Percentiles rank a stretch among this genome's conserved stretches.
phyloP scores from a whole-genome alignment of 1,284 basidiomycete species.

The Blastosporella zonata region DNA sequence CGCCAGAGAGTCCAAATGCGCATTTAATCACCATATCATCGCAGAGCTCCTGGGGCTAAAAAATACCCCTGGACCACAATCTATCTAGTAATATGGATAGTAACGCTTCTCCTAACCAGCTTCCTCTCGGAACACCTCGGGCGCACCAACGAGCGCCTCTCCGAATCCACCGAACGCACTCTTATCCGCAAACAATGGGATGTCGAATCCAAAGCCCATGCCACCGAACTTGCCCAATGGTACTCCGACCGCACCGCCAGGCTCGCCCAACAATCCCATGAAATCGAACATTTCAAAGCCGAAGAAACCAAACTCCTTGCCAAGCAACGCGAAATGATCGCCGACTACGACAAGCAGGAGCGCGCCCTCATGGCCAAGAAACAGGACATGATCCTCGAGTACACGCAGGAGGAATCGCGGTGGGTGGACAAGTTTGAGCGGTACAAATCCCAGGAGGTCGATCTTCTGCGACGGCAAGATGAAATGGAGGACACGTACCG shows the following conservation, averaged over 20 bases:
- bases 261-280: neutral
- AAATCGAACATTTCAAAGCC: neutral
- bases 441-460: conserved; percentile 3
- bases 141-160: neutral
- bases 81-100: neutral
- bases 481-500: conserved; percentile 2
- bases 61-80: neutral
- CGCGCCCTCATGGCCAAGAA: neutral
- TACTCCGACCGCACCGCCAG: conserved; percentile 1
- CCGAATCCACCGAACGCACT: neutral
- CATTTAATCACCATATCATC: neutral
- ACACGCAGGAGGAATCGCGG: neutral
- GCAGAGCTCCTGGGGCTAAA: neutral
- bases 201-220: neutral
- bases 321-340: neutral
- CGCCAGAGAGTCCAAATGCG: too few relatives aligned
- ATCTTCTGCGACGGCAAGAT: neutral
- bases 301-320: neutral
- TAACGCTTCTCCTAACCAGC: neutral
- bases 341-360: neutral
- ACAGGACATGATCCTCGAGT: neutral
- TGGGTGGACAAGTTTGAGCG: neutral
- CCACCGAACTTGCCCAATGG: neutral
- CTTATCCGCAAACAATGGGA: conserved; percentile 4
- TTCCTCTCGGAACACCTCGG: neutral